Evolutionary conservation across 495 filamentous ascomycete genomes (phyloP), one percentile per base, ranked within the genome.

Genomic region (Halenospora varia): DNA sequence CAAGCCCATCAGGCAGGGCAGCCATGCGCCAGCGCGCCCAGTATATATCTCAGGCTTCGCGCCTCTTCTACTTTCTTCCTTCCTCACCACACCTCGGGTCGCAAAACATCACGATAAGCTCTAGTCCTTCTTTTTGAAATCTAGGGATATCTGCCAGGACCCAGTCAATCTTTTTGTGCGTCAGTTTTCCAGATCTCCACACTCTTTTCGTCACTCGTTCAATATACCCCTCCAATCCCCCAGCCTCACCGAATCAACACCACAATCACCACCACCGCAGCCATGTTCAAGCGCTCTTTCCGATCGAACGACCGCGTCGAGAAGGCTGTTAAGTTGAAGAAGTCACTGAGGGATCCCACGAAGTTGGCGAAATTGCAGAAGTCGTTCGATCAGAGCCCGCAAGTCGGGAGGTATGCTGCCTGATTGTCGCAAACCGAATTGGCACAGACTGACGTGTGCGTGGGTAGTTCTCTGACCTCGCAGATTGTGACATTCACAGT

Each of bases 401-500:
- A 56, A 25, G 53, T 51, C 23, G 65, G 58, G 51, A 62, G 57
- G 55, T 63, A 62, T 50, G 61, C 54, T 52, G 61, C 57, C 45
- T 60, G 42, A 22, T 51, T 42, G 53, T 55, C 58, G 53, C 53
- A 60, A 41, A 50, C 18, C n/a, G 1, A 39, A 42, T 55, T 40
- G 49, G 23, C 9, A n/a, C 6, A 23, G 18, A 19, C 55, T 59
- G 17, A 59, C 39, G 23, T 0, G 19, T 56, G 26, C 25, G 48
- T 35, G 22, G 47, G 23, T 59, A 68, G 65, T 15, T 64, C 60
- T 1, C 42, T 68, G 3, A 68, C 85, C 57, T 90, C 87, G 60
- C 86, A 89, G 61, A 93, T 96, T 72, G 75, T 96, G 69, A 93
- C 90, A 51, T 75, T 96, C 65, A 79, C 88, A 64, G 85, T 96